These are phyloP conservation scores for Leccinellum albellum DNA, from an alignment of 768 basidiomycete species.

Conservation along the genomic window DNA sequence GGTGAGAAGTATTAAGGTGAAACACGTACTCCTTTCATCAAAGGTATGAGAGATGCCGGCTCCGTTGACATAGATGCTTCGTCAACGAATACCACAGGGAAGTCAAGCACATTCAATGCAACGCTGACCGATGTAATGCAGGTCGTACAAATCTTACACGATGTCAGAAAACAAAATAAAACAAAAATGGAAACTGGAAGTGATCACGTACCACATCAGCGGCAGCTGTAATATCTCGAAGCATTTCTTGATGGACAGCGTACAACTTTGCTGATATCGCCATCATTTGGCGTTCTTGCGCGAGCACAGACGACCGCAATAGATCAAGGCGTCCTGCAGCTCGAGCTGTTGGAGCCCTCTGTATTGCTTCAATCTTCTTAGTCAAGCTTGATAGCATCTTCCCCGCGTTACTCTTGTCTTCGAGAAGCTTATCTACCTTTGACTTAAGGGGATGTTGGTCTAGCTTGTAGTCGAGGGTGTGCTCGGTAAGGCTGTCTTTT, in stretches of 20 bases:
- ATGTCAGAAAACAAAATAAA: slow-evolving; percentile 5
- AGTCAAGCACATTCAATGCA: slow-evolving; percentile 70
- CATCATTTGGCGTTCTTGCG: slow-evolving; percentile 31
- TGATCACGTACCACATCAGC: slow-evolving; percentile 68
- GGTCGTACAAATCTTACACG: slow-evolving; percentile 76
- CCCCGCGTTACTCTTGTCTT: slow-evolving; percentile 34
- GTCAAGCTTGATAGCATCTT: slow-evolving; percentile 25
- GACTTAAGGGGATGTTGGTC: slow-evolving; percentile 54
- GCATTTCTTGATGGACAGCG: slow-evolving; percentile 57
- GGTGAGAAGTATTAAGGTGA: slow-evolving; percentile 3
- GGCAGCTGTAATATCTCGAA: slow-evolving; percentile 55
- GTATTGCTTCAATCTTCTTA: slow-evolving; percentile 20
- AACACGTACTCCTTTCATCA: slow-evolving; percentile 86
- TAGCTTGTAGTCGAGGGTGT: slow-evolving; percentile 64
- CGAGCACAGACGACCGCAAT: slow-evolving; percentile 26
- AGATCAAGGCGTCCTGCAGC: slow-evolving; percentile 23
- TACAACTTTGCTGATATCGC: slow-evolving; percentile 43
- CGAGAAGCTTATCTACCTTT: slow-evolving; percentile 39
- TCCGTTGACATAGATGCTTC: slow-evolving; percentile 98
- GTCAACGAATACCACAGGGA: slow-evolving; percentile 90
- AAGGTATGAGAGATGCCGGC: slow-evolving; percentile 83
- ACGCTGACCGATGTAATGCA: slow-evolving; percentile 74
- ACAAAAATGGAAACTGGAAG: background rate
- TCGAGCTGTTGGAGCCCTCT: slow-evolving; percentile 14
- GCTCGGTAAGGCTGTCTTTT: slow-evolving; percentile 47